Percentiles rank a stretch among this genome's conserved stretches.
Conservation (phyloP, 805 yeast species). For the Zygosaccharomyces kombuchaensis region DNA sequence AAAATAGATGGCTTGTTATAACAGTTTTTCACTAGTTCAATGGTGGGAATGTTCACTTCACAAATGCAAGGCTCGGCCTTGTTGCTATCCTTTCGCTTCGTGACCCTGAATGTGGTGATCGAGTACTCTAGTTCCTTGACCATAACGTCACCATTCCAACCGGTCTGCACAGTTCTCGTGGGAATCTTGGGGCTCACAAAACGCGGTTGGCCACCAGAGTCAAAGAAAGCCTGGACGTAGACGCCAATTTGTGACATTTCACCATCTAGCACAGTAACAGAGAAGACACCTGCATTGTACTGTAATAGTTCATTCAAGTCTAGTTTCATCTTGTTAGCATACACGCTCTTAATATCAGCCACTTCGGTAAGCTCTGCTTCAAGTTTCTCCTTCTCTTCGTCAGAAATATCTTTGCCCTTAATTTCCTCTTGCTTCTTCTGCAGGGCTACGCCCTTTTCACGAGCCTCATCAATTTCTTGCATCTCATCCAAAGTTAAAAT, state of each 20-base stretch:
- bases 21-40: constrained; percentile 59
- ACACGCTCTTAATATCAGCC: constrained; percentile 38
- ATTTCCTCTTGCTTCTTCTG: constrained; percentile 32
- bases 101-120: constrained; percentile 54
- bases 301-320: constrained; percentile 53
- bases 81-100: constrained; percentile 50
- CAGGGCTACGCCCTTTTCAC: constrained; percentile 37
- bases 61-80: constrained; percentile 56
- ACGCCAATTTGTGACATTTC: constrained; percentile 50
- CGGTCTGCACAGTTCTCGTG: constrained; percentile 33
- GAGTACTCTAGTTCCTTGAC: constrained; percentile 79
- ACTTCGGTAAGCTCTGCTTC: constrained; percentile 32
- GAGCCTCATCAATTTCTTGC: constrained; percentile 48
- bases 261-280: constrained; percentile 60
- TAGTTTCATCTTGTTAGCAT: constrained; percentile 45
- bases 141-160: constrained; percentile 66
- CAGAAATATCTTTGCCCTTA: constrained; percentile 34
- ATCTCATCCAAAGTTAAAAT: constrained; percentile 74
- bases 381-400: constrained; percentile 29
- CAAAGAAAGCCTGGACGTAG: constrained; percentile 72
- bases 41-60: constrained; percentile 61
- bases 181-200: constrained; percentile 51
- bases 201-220: constrained; percentile 64
- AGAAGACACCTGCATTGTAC: constrained; percentile 72
- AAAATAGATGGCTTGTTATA: constrained; percentile 57